These are phyloP conservation scores for Pythium graminicola DNA, from an alignment of 352 stramenopile species.

Conservation along the genomic window DNA sequence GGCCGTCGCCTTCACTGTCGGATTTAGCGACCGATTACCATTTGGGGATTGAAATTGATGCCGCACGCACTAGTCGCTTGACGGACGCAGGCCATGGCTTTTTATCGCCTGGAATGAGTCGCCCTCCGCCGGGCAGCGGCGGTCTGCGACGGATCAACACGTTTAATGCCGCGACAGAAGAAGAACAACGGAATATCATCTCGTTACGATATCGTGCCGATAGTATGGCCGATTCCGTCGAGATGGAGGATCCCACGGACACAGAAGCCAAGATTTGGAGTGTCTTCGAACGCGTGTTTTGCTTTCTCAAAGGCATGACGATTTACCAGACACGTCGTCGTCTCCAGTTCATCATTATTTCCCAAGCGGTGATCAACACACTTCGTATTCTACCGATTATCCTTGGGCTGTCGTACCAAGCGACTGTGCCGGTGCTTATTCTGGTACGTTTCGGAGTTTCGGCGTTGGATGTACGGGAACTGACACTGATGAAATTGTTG, in stretches of 20 bases:
- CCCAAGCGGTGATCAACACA: conserved; percentile 74
- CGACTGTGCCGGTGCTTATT: conserved; percentile 77
- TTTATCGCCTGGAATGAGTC: conserved; percentile 4
- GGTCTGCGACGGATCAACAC: conserved; percentile 58
- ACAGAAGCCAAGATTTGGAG: conserved; percentile 71
- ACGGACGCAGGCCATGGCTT: conserved; percentile 2
- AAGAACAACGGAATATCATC: conserved; percentile 84
- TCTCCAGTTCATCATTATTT: conserved; percentile 86
- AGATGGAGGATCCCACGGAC: conserved; percentile 47
- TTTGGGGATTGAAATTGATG: conserved; percentile 44
- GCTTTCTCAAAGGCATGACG: conserved; percentile 85
- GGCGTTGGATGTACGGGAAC: too few species aligned
- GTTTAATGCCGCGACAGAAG: conserved; percentile 59
- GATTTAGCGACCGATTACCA: conserved; percentile 50
- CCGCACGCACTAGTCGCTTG: conserved; percentile 1
- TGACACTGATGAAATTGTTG: background rate
- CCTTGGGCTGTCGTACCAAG: conserved; percentile 74
- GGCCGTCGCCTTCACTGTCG: conserved; percentile 54
- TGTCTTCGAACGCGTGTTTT: conserved; percentile 79
- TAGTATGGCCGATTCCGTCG: conserved; percentile 77
- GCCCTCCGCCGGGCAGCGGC: conserved; percentile 19
- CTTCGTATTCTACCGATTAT: conserved; percentile 84
- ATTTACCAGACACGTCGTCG: conserved; percentile 77
- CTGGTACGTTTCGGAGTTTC: conserved; percentile 36
- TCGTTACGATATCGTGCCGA: conserved; percentile 80